Evolutionary conservation across 208 protist genomes (phyloP), one percentile per base, ranked within the genome.

Genomic region (Trypanosoma rangeli): DNA sequence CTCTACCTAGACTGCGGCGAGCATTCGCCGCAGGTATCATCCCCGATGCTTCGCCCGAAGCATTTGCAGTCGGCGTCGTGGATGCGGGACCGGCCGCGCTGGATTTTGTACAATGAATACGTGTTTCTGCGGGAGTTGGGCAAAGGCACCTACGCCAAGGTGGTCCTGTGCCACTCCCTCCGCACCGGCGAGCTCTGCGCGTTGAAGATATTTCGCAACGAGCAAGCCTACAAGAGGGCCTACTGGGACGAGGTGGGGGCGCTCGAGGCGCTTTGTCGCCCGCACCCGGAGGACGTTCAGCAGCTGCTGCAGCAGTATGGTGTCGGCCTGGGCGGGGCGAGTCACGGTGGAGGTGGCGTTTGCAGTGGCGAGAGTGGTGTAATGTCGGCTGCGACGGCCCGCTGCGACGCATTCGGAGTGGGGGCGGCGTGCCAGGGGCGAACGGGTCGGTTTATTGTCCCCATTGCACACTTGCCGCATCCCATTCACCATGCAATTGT

Each of bases 61-160:
- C 22, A 50, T 35, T 42, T 53, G 49, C 7, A 5, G 33, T 16
- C 39, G 29, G 29, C 58, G n/a, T 35, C 10, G 64, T 26, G 39
- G 20, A 5, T 53, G n/a, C 20, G 20, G 37, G 31, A 59, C 3
- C 9, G 22, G 24, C 53, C 35, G 12, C 50, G 67, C 33, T 75
- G 84, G 20, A 68, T 91, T 54, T 76, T 94, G 16, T 94, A 94
- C 60, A 78, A 81, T 64, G 75, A 78, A 37, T 94, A 88, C 70
- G 52, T 85, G 37, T 83, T 85, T 54, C 59, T 79, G 35, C 74
- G 79, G 46, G 80, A 74, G 37, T 72, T 94, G 4, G 89, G 89
- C 31, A 91, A 91, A 64, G 89, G 89, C 4, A 94, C 89, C 13
- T 94, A 85, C 78, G 84, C 86, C 18, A 94, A 93, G 71, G 89